Conservation (phyloP, 2,329 filamentous ascomycete species). For the Aspergillus japonicus region DNA sequence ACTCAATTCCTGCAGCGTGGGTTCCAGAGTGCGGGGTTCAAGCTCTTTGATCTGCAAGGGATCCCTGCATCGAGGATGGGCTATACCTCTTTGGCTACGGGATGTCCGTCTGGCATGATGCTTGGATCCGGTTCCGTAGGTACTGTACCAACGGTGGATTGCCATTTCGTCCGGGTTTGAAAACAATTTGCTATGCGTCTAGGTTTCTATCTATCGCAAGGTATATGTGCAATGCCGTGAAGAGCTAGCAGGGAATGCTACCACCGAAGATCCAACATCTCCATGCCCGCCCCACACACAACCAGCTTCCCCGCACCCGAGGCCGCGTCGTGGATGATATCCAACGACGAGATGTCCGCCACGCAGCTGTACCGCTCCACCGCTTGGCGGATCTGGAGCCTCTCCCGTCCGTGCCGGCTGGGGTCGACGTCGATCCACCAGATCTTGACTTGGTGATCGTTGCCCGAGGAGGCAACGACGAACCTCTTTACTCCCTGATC, state of each 20-base stretch:
- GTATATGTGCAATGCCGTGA: slow-evolving; percentile 2
- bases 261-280: slow-evolving; percentile 34
- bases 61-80: background rate
- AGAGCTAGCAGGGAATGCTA: background rate
- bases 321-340: slow-evolving; percentile 29
- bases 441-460: slow-evolving; percentile 48
- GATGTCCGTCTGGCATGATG: background rate
- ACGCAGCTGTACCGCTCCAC: slow-evolving; percentile 48
- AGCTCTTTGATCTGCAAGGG: background rate
- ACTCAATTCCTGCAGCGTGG: background rate
- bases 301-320: slow-evolving; percentile 32
- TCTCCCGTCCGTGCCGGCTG: slow-evolving; percentile 17
- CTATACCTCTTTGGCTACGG: slow-evolving; percentile 7
- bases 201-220: background rate
- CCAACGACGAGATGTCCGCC: slow-evolving; percentile 56
- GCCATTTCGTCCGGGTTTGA: too few relatives aligned
- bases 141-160: background rate
- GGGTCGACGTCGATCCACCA: slow-evolving; percentile 39
- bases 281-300: slow-evolving; percentile 52
- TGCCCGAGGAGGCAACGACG: slow-evolving; percentile 41
- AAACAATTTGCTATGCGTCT: background rate
- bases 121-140: background rate
- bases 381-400: slow-evolving; percentile 26
- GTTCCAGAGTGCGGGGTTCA: background rate
- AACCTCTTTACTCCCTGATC: slow-evolving; percentile 15